Percentiles rank a stretch among this genome's conserved stretches.
These are phyloP conservation scores for Cladophialophora chaetospira DNA, from an alignment of 2,329 filamentous ascomycete species.

Conservation along the genomic window DNA sequence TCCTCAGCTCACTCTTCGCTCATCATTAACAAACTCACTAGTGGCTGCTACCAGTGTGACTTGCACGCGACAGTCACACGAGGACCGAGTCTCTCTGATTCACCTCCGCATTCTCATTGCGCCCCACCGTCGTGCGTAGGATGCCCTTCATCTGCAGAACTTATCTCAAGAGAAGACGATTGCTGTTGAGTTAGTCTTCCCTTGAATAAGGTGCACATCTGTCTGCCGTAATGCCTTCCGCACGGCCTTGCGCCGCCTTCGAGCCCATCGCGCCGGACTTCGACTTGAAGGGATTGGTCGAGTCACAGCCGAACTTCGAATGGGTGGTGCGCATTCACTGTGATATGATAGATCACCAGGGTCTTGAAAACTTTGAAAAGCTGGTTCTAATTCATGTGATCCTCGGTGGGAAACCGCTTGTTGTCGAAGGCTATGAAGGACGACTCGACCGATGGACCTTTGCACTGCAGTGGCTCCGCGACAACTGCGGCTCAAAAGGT, in stretches of 20 bases:
- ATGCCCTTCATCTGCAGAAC: neutral
- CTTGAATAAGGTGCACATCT: neutral
- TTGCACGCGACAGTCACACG: neutral
- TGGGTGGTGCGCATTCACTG: constrained; percentile 80
- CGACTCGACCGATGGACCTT: constrained; percentile 77
- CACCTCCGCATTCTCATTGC: neutral
- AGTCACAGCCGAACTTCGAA: constrained; percentile 79
- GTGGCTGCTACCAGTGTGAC: neutral
- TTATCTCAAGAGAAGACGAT: constrained; percentile 9
- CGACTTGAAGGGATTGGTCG: constrained; percentile 73
- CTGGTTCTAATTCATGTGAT: constrained; percentile 83
- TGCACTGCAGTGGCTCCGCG: constrained; percentile 75
- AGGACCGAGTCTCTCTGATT: neutral
- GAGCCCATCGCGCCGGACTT: constrained; percentile 87
- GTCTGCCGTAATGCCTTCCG: constrained; percentile 66
- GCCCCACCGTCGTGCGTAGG: neutral
- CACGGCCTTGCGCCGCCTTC: constrained; percentile 83
- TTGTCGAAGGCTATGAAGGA: constrained; percentile 85
- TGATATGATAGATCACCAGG: constrained; percentile 74
- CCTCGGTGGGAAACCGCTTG: constrained; percentile 79
- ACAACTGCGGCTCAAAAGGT: constrained; percentile 78
- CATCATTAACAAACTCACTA: neutral
- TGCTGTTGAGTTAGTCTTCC: neutral
- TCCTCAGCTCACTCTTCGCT: neutral
- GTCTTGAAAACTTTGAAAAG: constrained; percentile 79